A percentile compares a stretch with the other conserved stretches of the same genome.
Conservation (phyloP, 2,329 filamentous ascomycete species). For the Fusarium napiforme region DNA sequence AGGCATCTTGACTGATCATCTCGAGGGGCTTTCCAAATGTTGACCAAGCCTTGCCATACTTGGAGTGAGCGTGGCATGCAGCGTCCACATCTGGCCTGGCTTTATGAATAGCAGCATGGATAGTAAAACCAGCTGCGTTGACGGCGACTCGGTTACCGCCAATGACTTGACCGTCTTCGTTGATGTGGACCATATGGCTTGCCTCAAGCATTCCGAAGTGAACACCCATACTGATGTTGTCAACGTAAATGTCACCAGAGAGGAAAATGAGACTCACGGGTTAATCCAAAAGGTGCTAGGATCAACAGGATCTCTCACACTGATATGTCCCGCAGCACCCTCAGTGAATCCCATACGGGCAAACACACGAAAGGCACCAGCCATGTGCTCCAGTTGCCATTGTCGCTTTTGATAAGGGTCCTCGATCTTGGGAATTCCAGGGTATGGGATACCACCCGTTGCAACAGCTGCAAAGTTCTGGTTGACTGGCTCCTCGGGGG, state of each 20-base stretch:
- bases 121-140: conserved; percentile 72
- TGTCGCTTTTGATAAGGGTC: conserved; percentile 54
- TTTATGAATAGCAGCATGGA: conserved; percentile 70
- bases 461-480: conserved; percentile 42
- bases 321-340: conserved; percentile 73
- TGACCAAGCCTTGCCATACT: conserved; percentile 70
- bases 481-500: conserved; percentile 22
- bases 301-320: conserved; percentile 70
- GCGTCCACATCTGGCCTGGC: conserved; percentile 69
- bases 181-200: conserved; percentile 70
- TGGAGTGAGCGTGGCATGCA: conserved; percentile 70
- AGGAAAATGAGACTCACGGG: conserved; percentile 49
- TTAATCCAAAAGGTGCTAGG: conserved; percentile 73
- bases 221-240: conserved; percentile 54
- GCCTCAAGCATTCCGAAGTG: conserved; percentile 72
- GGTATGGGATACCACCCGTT: conserved; percentile 50
- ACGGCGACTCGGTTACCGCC: conserved; percentile 66
- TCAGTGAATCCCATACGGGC: conserved; percentile 63
- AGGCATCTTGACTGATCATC: conserved; percentile 70
- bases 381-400: conserved; percentile 56
- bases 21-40: conserved; percentile 67
- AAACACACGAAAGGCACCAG: conserved; percentile 60
- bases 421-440: conserved; percentile 66
- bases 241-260: background rate
- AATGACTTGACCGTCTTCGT: conserved; percentile 67